phyloP scores from a whole-genome alignment of 2,329 filamentous ascomycete species.

The Arthrinium phaeospermum region DNA sequence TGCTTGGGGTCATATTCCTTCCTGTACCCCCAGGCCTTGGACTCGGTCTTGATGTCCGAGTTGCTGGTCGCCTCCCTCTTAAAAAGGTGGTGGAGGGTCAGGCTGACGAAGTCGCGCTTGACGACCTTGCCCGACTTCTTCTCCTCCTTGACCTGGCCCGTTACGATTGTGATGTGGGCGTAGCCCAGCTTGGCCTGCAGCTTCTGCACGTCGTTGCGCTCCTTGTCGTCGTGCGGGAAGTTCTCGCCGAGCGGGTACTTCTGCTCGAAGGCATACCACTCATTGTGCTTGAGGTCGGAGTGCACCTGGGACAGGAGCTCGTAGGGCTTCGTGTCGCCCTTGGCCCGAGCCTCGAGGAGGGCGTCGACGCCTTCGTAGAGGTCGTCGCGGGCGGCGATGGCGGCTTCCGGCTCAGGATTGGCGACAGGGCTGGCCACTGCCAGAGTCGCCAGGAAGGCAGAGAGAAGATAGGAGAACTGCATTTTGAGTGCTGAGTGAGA shows the following conservation, averaged over 20 bases:
- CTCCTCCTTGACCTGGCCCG: background rate
- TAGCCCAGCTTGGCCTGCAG: background rate
- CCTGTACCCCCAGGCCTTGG: background rate
- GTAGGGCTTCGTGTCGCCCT: background rate
- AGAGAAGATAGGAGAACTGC: conserved; percentile 27
- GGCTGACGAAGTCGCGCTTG: background rate
- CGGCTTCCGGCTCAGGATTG: background rate
- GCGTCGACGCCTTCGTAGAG: background rate
- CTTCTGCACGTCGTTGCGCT: background rate
- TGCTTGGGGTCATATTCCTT: background rate
- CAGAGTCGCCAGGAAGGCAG: conserved; percentile 26
- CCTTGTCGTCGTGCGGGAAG: background rate
- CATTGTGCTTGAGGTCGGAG: background rate
- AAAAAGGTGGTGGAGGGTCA: background rate
- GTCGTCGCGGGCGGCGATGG: background rate
- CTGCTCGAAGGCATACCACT: background rate
- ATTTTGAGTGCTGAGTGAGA: conserved; percentile 12
- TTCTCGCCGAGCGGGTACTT: background rate
- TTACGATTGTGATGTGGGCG: background rate
- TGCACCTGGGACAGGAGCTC: background rate
- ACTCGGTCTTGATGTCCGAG: background rate
- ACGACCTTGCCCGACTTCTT: background rate
- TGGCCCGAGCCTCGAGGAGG: background rate
- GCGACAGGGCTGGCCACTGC: conserved; percentile 25
- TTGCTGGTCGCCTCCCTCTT: background rate